Conservation (phyloP, 164 flowering plant genomes). For the Vitis riparia region DNA sequence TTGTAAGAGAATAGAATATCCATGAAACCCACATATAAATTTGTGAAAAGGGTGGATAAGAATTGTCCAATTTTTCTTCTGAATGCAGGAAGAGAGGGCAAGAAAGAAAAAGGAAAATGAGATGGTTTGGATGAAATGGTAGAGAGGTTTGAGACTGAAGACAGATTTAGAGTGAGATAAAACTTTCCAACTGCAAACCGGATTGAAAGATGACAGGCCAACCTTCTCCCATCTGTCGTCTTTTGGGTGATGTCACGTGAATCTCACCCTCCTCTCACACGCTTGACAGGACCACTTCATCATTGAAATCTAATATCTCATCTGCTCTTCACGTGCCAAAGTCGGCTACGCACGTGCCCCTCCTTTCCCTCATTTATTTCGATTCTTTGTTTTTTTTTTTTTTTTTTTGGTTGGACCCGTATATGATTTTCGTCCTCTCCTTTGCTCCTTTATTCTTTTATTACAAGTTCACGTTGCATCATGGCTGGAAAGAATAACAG, state of each 20-base stretch:
- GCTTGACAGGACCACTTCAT: conserved; percentile 28
- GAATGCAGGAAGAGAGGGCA: too few relatives aligned
- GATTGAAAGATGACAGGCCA: conserved; percentile 49
- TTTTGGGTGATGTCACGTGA: conserved; percentile 60
- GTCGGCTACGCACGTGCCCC: conserved; percentile 32
- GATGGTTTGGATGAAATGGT: too few relatives aligned
- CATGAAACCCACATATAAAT: too few relatives aligned
- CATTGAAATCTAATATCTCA: conserved; percentile 18
- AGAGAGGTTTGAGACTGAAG: background rate
- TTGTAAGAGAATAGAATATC: too few relatives aligned
- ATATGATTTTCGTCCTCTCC: background rate
- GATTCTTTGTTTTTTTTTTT: background rate
- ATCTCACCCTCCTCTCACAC: conserved; percentile 47
- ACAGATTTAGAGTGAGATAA: conserved; percentile 10
- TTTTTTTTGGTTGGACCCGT: background rate
- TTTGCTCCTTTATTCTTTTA: background rate
- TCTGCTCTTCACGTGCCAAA: conserved; percentile 42
- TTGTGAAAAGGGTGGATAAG: too few relatives aligned
- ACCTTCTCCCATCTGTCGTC: conserved; percentile 33
- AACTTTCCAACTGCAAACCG: conserved; percentile 43
- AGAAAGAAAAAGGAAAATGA: too few relatives aligned
- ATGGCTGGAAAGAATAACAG: background rate
- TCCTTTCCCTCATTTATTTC: background rate
- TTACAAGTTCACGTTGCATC: background rate
- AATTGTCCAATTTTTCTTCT: too few relatives aligned